Conservation (phyloP, 1,139 yeast genomes). For the Hemisphaericaspora xylofermentans region DNA sequence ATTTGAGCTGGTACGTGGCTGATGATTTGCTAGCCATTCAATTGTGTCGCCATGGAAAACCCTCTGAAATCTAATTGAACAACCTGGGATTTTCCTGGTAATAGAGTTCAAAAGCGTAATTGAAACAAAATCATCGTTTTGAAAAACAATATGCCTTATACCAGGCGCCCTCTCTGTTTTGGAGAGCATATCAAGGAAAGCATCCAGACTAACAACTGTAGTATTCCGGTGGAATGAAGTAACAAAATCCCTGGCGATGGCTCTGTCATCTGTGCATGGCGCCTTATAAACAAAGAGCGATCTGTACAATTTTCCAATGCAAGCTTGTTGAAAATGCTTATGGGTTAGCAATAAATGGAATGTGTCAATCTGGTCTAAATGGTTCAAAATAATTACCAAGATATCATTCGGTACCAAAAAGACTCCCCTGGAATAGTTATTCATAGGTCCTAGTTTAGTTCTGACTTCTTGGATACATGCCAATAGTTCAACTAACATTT, state of each 20-base stretch:
- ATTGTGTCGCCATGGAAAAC: too few species aligned
- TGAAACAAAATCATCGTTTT: neutral
- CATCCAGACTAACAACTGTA: neutral
- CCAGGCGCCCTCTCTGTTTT: too few species aligned
- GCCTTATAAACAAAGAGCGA: neutral
- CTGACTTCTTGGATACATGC: too few species aligned
- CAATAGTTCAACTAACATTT: too few species aligned
- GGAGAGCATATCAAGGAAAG: neutral
- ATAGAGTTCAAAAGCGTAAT: too few species aligned
- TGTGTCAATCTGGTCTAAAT: constrained; percentile 2
- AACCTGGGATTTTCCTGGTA: too few species aligned
- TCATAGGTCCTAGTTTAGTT: neutral
- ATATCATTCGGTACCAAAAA: constrained; percentile 3
- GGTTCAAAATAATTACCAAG: neutral
- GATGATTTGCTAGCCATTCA: too few species aligned
- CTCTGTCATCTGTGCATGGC: neutral
- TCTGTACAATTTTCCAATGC: neutral
- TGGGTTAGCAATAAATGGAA: neutral
- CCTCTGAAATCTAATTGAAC: too few species aligned
- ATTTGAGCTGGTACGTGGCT: too few species aligned
- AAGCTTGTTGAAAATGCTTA: neutral
- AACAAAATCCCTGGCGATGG: neutral
- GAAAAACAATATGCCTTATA: too few species aligned
- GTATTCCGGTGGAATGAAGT: neutral
- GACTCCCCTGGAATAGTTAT: neutral